These are phyloP conservation scores for Thermothielavioides terrestris DNA, from an alignment of 495 filamentous ascomycete species.

Conservation along the genomic window DNA sequence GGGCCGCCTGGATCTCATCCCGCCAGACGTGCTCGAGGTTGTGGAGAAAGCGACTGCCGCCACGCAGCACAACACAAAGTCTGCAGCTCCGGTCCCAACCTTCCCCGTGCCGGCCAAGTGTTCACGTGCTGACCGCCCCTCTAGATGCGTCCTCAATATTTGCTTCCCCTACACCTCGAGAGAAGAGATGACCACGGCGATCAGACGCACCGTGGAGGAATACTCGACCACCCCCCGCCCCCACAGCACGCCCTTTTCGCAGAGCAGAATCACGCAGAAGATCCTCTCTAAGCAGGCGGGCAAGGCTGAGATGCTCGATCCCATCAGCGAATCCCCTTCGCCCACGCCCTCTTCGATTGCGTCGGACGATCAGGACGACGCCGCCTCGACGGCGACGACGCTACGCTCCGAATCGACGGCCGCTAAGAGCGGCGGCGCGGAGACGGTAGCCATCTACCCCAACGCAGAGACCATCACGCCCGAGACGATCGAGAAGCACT, in stretches of 20 bases:
- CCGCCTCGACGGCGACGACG: conserved; percentile 44
- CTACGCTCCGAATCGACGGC: conserved; percentile 44
- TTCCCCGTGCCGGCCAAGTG: too few species aligned
- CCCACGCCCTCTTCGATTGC: conserved; percentile 20
- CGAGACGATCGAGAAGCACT: conserved; percentile 65
- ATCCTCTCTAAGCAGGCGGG: conserved; percentile 53
- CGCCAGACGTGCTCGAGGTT: conserved; percentile 77
- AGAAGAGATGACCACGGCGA: conserved; percentile 91
- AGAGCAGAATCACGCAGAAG: conserved; percentile 76
- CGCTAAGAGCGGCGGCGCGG: conserved; percentile 15
- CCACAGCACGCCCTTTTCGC: conserved; percentile 65
- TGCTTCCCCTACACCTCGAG: conserved; percentile 96
- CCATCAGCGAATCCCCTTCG: conserved; percentile 34
- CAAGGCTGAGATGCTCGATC: conserved; percentile 41
- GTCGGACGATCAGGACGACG: conserved; percentile 44
- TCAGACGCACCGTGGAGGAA: conserved; percentile 74
- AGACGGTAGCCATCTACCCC: conserved; percentile 26
- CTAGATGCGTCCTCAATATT: conserved; percentile 76
- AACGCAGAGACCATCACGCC: conserved; percentile 81
- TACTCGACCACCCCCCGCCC: conserved; percentile 60
- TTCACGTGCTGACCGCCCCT: conserved; percentile 14
- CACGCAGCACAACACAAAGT: conserved; percentile 76
- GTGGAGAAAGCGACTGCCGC: conserved; percentile 73
- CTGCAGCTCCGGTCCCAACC: conserved; percentile 7
- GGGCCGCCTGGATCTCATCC: conserved; percentile 70